Evolutionary conservation across 148 eudicot species (phyloP).

Genomic region (Pharnaceum exiguum): DNA sequence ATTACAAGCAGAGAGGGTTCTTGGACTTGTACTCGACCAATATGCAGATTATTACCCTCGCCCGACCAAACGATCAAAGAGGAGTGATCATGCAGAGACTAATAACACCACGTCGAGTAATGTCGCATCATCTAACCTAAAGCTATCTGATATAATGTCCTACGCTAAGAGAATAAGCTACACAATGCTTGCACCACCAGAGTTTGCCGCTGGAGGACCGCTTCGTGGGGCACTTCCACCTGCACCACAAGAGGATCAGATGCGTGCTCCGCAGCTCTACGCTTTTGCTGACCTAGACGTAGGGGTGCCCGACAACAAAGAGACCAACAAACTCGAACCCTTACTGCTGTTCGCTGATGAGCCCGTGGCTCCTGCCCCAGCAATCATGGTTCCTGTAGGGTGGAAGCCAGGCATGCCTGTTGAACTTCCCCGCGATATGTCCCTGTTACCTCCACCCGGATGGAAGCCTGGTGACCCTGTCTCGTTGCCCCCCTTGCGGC

Average conservation of each 20-base stretch:
- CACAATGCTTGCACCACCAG: constrained; percentile 94
- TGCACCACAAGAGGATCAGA: constrained; percentile 90
- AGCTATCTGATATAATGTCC: constrained; percentile 64
- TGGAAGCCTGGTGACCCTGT: constrained; percentile 96
- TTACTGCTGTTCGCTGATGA: constrained; percentile 36
- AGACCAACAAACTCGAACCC: constrained; percentile 53
- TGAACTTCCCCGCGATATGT: constrained; percentile 69
- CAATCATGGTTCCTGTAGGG: constrained; percentile 67
- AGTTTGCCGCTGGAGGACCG: constrained; percentile 80
- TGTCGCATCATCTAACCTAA: constrained; percentile 59
- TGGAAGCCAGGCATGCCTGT: constrained; percentile 99
- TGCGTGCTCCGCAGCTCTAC: constrained; percentile 88
- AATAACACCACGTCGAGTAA: constrained; percentile 40
- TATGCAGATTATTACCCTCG: too few species aligned
- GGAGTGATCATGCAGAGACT: constrained; percentile 35
- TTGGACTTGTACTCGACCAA: too few species aligned
- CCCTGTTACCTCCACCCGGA: constrained; percentile 77
- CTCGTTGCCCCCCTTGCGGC: constrained; percentile 59
- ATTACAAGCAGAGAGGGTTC: too few species aligned
- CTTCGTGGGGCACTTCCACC: constrained; percentile 93
- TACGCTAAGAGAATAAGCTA: constrained; percentile 92
- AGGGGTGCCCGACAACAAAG: constrained; percentile 65
- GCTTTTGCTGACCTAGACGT: constrained; percentile 72
- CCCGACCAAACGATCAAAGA: constrained; percentile 61
- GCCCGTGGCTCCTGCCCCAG: constrained; percentile 43